Evolutionary conservation across 768 basidiomycete genomes (phyloP), one percentile per base, ranked within the genome.

Genomic region (Trametes elegans): DNA sequence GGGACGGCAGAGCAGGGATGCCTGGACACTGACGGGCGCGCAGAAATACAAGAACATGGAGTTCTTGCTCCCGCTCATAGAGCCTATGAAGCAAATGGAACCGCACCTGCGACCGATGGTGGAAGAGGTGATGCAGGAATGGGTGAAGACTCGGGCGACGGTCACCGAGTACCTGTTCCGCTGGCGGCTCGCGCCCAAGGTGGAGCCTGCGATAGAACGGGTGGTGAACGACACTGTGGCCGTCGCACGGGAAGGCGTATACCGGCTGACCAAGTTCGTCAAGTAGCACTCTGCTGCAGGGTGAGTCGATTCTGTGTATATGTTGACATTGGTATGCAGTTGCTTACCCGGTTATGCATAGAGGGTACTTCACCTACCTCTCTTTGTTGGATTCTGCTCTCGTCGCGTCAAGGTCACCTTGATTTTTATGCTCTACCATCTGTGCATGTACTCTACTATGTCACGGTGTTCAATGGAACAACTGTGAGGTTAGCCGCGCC

Each of bases 71-170:
- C 40, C 53, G 5, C 31, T 63, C 9, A 56, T 57, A 16, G 48
- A 43, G 5, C 23, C n/a, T 1, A 63, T 63, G 62, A 61, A 28
- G 18, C 45, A 45, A 11, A 8, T 7, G 4, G 11, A 2, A n/a
- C 61, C 61, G 0, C 39, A 47, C 2, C 6, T 42, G 10, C 50
- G 62, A 24, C 62, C 62, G n/a, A 58, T 41, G 5, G 62, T 59
- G 3, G 27, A 29, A 6, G 41, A 63, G 14, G 59, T 38, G 4
- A 42, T 42, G 1, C 21, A 2, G 5, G 39, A 57, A 32, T 61
- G 57, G 57, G 5, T 38, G 24, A 21, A 31, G 7, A 57, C 38
- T 16, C 49, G 49, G 6, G 39, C 29, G 2, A 16, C 19, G 11
- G 19, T 39, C 7, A 29, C 11, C 26, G 48, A 39, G 23, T 40